Evolutionary conservation across 2,329 filamentous ascomycete species (phyloP).

Genomic region (Dactylonectria macrodidyma): DNA sequence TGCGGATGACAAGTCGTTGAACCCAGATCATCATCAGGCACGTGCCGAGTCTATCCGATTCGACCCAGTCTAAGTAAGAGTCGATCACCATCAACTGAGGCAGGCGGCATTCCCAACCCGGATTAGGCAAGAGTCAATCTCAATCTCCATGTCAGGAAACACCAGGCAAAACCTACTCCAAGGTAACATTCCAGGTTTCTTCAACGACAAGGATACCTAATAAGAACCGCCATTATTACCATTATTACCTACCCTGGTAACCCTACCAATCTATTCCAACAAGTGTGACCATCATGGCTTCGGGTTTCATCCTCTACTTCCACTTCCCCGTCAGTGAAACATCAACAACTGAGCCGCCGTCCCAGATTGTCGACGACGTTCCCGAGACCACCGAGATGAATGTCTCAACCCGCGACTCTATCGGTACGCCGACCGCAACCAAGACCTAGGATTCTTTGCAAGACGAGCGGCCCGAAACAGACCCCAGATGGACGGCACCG

Average conservation of each 20-base stretch:
- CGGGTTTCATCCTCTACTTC: constrained; percentile 1
- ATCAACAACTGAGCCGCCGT: not conserved
- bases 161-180: not conserved
- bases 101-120: constrained; percentile 4
- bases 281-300: not conserved
- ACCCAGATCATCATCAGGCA: not conserved
- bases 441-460: not conserved
- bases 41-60: not conserved
- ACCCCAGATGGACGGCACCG: not conserved
- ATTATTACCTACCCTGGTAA: not conserved
- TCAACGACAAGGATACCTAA: too few species aligned
- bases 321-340: not conserved
- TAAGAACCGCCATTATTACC: too few species aligned
- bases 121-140: constrained; percentile 15
- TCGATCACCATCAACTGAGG: too few species aligned
- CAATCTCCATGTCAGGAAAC: not conserved
- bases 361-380: not conserved
- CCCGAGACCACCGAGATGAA: not conserved
- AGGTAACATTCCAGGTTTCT: not conserved
- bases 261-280: not conserved
- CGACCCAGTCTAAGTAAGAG: not conserved
- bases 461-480: not conserved
- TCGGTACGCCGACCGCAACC: not conserved
- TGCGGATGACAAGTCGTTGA: not conserved
- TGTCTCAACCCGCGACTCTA: not conserved